These are phyloP conservation scores for Brachypodium distachyon DNA, from an alignment of 202 grass and related monocot genomes.

Conservation along the genomic window DNA sequence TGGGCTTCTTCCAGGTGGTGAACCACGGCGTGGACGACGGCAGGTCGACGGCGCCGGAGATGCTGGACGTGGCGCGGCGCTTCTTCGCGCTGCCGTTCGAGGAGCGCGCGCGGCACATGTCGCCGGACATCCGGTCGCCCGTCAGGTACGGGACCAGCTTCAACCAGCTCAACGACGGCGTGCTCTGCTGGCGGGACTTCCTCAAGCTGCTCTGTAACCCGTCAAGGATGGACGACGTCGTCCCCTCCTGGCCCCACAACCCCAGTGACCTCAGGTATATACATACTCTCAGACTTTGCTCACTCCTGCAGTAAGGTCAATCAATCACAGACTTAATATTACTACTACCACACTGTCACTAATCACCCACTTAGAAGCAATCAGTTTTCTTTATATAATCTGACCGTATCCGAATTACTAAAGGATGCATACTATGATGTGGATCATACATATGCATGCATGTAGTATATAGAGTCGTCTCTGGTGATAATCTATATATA, in stretches of 20 bases:
- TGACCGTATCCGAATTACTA: too few species aligned
- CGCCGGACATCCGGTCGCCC: conserved; percentile 32
- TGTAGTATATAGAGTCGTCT: too few species aligned
- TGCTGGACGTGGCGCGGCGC: conserved; percentile 45
- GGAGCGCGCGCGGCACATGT: conserved; percentile 63
- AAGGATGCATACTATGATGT: not conserved
- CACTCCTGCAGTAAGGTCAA: too few species aligned
- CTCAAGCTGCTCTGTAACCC: conserved; percentile 70
- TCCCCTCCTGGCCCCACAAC: conserved; percentile 29
- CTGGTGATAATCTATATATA: too few species aligned
- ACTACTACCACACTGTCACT: not conserved
- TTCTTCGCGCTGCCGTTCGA: conserved; percentile 64
- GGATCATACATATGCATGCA: not conserved
- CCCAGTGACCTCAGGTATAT: conserved; percentile 36
- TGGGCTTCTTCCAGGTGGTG: conserved; percentile 95
- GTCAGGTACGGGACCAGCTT: conserved; percentile 87
- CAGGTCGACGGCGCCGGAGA: not conserved
- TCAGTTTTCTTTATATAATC: too few species aligned
- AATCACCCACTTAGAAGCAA: not conserved
- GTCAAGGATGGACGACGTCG: not conserved
- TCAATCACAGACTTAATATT: too few species aligned
- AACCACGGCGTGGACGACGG: conserved; percentile 37
- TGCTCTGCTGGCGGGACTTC: conserved; percentile 90
- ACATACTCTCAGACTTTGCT: too few species aligned
- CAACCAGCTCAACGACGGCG: conserved; percentile 74